phyloP scores from a whole-genome alignment of 83 land plant species.

The Picea mariana region DNA sequence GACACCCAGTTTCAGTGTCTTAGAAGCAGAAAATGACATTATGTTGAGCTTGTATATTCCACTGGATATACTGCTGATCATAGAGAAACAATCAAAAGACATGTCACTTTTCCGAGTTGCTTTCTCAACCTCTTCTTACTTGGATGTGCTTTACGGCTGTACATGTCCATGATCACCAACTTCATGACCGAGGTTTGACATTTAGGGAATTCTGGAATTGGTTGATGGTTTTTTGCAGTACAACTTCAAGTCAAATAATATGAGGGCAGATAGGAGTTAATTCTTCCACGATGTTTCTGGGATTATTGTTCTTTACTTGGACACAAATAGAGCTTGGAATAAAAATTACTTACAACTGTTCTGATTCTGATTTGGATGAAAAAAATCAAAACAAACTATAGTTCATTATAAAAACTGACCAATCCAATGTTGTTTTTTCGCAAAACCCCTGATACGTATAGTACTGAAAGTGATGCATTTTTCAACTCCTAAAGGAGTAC shows the following conservation, averaged over 20 bases:
- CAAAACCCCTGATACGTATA: too few relatives aligned
- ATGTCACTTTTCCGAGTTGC: background rate
- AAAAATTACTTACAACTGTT: background rate
- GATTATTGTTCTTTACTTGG: background rate
- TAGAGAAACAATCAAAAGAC: background rate
- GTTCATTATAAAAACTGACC: too few relatives aligned
- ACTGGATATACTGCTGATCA: background rate
- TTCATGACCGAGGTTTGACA: slow-evolving; percentile 13
- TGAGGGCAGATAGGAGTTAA: slow-evolving; percentile 6
- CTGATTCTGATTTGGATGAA: background rate
- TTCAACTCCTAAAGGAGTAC: too few relatives aligned
- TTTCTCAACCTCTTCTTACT: background rate
- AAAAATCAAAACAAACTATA: too few relatives aligned
- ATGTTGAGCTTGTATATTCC: background rate
- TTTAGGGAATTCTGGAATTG: background rate
- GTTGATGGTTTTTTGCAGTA: slow-evolving; percentile 7
- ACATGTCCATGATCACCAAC: slow-evolving; percentile 11
- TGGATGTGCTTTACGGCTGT: background rate
- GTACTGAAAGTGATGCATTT: too few relatives aligned
- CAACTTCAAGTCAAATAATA: background rate
- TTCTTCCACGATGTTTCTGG: background rate
- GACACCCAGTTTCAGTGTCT: slow-evolving; percentile 2
- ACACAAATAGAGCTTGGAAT: background rate
- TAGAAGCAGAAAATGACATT: background rate
- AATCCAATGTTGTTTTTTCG: too few relatives aligned